Base-by-base conservation (phyloP, 306 rosid genomes). In the Cercis canadensis region DNA sequence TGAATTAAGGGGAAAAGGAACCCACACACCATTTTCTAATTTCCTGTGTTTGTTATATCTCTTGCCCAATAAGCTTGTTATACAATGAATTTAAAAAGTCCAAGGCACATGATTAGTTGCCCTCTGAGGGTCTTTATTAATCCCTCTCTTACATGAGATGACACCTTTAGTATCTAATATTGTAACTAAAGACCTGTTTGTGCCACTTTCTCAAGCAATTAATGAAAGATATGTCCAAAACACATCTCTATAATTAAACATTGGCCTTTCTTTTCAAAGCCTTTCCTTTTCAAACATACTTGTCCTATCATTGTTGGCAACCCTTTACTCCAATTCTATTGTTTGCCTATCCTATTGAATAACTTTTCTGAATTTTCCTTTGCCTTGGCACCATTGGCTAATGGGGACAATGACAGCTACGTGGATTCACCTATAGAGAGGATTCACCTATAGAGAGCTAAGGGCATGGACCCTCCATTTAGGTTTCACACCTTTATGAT, bases 381-480 rank as follows among this genome's bases (percentile, higher is more conserved):
- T 34, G 4, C 7, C 39, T 34, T 34, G 4, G 29, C 62, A 32
- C 50, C 46, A 59, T 19, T 57, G 41, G 43, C 50, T 34, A 47
- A 56, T 60, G 62, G 47, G 33, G 41, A 21, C 24, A 8, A 33
- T 57, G 55, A 24, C 33, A 24, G 46, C 29, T 11, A 62, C 34
- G 47, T 73, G 67, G 50, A 34, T 21, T 65, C 7, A 34, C 52
- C 51, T 51, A 65, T 19, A 36, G 13, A n/a, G n/a, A n/a, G 67
- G 50, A 34, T 21, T 65, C 7, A 34, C 52, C 51, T 51, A 65
- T 19, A 36, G 13, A n/a, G n/a, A 50, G 44, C 18, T 46, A 49
- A 53, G 62, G 19, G n/a, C 8, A 5, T 18, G 65, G 71, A 64
- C 65, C 78, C 71, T 53, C 71, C 71, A 41, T 14, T 57, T 70